Evolutionary conservation across 345 rosid genomes (phyloP), one percentile per base, ranked within the genome.

Genomic region (Melastoma malabathricum): DNA sequence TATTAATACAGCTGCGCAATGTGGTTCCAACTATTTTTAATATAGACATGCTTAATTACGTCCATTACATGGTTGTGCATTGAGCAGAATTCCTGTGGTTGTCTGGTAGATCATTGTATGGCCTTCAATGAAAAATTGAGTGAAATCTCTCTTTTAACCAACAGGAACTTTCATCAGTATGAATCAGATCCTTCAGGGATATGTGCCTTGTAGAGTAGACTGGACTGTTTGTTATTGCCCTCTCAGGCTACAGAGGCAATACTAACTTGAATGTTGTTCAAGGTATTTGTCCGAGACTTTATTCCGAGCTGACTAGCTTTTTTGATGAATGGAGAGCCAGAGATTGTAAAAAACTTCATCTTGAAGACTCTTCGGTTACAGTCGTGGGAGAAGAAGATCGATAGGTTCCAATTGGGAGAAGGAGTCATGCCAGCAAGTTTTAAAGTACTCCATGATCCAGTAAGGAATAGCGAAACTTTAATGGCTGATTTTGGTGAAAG

Each of bases 341-440:
- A 80, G 16, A 80, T 86, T 14, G 96, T 90, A 12, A 86, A 64
- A 69, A 86, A 86, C 71, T 90, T 90, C 67, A 67, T 90, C 61
- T 59, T 86, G 67, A 90, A 86, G 86, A 86, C 89, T 51, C 89
- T 90, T 59, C 92, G 96, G 44, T 81, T 90, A 52, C 96, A 90
- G 48, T 86, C 98, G 0, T 84, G 96, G 95, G 96, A 87, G 81
- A 92, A 92, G 70, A 92, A 84, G 73, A 92, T 92, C 44, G 98
- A 92, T 62, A 71, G 95, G 25, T 92, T 92, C 72, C 96, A 92
- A 65, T 86, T 92, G 39, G 96, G 95, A 29, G 96, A 87, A 69
- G 95, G 98, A 64, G 98, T 87, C 13, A 90, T 90, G 96, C 98
- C 98, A 10, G 96, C 96, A 25, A 90, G 98, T 71, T 90, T 90